A percentile compares a stretch with the other conserved stretches of the same genome.
Evolutionary conservation across 306 rosid species (phyloP).

Genomic region (Cucurbita ficifolia): DNA sequence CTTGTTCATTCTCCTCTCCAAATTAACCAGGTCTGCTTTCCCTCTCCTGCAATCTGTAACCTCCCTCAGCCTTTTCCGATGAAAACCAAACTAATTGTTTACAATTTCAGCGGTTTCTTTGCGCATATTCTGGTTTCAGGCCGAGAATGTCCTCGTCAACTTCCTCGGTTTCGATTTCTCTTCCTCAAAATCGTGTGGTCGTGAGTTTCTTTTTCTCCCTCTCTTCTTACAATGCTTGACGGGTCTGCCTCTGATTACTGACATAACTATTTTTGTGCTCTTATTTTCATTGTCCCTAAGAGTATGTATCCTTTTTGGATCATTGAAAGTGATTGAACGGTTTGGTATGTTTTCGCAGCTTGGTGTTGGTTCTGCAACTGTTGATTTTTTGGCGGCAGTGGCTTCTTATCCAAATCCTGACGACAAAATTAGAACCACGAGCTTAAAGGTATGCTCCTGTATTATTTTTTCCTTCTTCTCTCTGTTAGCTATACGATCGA

Average conservation of each 20-base stretch:
- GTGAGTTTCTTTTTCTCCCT: conserved; percentile 25
- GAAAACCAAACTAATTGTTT: neutral
- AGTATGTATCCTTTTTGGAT: neutral
- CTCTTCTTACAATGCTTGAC: neutral
- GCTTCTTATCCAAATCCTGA: conserved; percentile 62
- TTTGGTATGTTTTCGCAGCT: conserved; percentile 25
- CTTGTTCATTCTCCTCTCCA: neutral
- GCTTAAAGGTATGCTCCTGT: conserved; percentile 29
- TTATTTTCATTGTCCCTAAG: no score
- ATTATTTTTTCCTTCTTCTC: no score
- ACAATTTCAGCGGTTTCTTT: neutral
- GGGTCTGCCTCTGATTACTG: neutral
- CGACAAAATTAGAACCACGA: conserved; percentile 57
- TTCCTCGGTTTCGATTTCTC: conserved; percentile 20
- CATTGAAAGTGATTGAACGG: neutral
- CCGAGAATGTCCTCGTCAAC: conserved; percentile 30
- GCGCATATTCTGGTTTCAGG: conserved; percentile 11
- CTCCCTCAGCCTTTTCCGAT: neutral
- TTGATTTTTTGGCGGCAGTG: conserved; percentile 60
- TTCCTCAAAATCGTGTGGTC: conserved; percentile 32
- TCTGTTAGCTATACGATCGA: neutral
- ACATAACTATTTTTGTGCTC: neutral
- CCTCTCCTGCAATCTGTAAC: neutral
- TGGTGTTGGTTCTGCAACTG: conserved; percentile 41
- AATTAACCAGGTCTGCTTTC: conserved; percentile 7